Evolutionary conservation across 768 basidiomycete genomes (phyloP), one percentile per base, ranked within the genome.

Genomic region (Scleroderma bovista): DNA sequence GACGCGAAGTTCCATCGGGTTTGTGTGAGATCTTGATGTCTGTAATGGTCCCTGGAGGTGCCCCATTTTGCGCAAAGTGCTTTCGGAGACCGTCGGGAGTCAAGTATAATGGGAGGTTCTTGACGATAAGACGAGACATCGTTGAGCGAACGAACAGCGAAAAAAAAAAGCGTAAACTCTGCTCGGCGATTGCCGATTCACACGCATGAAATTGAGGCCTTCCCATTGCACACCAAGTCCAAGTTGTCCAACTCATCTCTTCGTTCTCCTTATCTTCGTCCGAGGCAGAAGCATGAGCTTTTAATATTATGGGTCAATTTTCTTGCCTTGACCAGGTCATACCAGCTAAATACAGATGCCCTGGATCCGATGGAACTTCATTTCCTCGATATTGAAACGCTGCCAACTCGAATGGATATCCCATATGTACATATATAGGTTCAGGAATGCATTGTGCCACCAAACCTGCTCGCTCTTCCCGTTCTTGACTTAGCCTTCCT

Each of bases 111-210:
- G 90, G 90, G 0, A 93, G 67, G 56, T 91, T 90, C 63, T 91
- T 92, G 19, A 93, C 71, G 46, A 93, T 84, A 32, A 93, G 77
- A 37, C 91, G 81, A 6, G 90, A 91, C 90, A 90, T 91, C 15
- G 34, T 47, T 15, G 52, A 36, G 13, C 12, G 37, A 46, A 23
- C 29, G 41, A 11, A 7, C n/a, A 43, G 48, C 52, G 19, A 24
- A 29, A 29, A 31, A 12, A 26, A 29, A 47, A 36, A 44, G 23
- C 1, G 9, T 2, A 48, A 12, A 37, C 60, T 63, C 61, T 63
- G 63, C 50, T 44, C 63, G 63, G 63, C 39, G 50, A n/a, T 33
- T 62, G 47, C 62, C 62, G 62, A 22, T 11, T 17, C 15, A 23
- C 32, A n/a, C 23, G 4, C 9, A 19, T 23, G 32, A n/a, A n/a